phyloP scores from a whole-genome alignment of 2,329 filamentous ascomycete species.

The Colletotrichum limetticola region DNA sequence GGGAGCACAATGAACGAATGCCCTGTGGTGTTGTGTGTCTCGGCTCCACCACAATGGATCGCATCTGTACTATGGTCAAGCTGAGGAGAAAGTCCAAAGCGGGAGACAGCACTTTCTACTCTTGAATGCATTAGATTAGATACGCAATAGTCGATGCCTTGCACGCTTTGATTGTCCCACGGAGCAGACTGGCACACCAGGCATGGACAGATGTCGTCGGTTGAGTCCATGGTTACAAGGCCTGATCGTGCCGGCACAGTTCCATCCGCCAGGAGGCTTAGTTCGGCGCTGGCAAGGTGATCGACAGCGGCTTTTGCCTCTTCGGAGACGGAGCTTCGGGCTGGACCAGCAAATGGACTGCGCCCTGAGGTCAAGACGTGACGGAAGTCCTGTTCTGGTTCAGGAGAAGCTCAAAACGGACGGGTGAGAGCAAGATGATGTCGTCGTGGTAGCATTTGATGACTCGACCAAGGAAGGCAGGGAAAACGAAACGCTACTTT shows the following conservation, averaged over 20 bases:
- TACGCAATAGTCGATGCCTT: background rate
- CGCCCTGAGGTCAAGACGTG: conserved; percentile 12
- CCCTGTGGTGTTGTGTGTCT: background rate
- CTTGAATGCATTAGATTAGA: background rate
- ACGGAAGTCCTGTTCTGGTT: conserved; percentile 13
- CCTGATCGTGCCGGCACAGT: conserved; percentile 12
- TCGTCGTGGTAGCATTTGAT: conserved; percentile 16
- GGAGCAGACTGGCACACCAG: background rate
- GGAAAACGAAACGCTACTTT: background rate
- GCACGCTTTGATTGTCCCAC: background rate
- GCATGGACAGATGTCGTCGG: conserved; percentile 2
- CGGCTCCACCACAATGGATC: background rate
- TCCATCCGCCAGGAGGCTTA: conserved; percentile 24
- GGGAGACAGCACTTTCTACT: background rate
- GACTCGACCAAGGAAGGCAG: conserved; percentile 17
- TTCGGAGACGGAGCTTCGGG: conserved; percentile 14
- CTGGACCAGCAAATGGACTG: conserved; percentile 18
- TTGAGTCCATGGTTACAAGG: conserved; percentile 6
- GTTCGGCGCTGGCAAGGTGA: conserved; percentile 17
- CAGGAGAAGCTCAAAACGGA: background rate
- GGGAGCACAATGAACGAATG: background rate
- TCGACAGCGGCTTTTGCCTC: conserved; percentile 30
- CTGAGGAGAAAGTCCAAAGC: background rate
- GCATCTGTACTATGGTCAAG: background rate
- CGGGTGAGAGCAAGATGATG: conserved; percentile 24